Percentiles rank a stretch among this genome's conserved stretches.
Conservation (phyloP, 768 basidiomycete genomes). For the Tubosaeta sp. region DNA sequence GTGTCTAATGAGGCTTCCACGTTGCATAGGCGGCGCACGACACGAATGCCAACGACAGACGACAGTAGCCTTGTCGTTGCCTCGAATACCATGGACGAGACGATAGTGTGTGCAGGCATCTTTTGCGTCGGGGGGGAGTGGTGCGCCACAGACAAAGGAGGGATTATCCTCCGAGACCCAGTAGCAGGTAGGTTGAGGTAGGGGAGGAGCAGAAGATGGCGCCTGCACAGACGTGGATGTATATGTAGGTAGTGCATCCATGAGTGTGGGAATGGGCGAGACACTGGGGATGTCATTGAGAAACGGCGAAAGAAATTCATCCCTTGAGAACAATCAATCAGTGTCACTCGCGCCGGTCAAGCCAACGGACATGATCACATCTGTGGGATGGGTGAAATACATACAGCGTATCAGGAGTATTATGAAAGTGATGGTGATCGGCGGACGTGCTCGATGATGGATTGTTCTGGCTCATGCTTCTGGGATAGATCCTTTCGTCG, state of each 20-base stretch:
- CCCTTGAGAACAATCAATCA: conserved; percentile 6
- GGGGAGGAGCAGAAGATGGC: background rate
- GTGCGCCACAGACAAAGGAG: conserved; percentile 5
- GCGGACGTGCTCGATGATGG: background rate
- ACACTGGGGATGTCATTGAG: background rate
- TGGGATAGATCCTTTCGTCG: background rate
- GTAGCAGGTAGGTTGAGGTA: conserved; percentile 2
- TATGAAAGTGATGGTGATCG: background rate
- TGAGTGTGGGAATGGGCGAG: background rate
- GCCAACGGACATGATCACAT: background rate
- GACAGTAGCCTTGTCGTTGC: conserved; percentile 14
- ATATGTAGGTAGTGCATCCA: background rate
- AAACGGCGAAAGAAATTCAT: conserved; percentile 15
- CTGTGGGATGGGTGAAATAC: background rate
- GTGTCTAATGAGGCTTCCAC: conserved; percentile 18
- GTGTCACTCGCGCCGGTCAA: background rate
- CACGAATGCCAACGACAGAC: conserved; percentile 12
- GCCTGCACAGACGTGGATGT: background rate
- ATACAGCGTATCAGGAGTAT: conserved; percentile 8
- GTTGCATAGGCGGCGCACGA: conserved; percentile 17
- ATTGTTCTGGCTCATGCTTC: background rate
- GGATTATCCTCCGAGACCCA: conserved; percentile 5
- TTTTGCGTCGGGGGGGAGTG: conserved; percentile 7
- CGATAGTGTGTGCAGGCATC: conserved; percentile 12
- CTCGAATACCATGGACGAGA: conserved; percentile 11